Percentiles rank a stretch among this genome's conserved stretches.
Evolutionary conservation across 2,329 filamentous ascomycete species (phyloP).

Genomic region (Apiospora aurea): DNA sequence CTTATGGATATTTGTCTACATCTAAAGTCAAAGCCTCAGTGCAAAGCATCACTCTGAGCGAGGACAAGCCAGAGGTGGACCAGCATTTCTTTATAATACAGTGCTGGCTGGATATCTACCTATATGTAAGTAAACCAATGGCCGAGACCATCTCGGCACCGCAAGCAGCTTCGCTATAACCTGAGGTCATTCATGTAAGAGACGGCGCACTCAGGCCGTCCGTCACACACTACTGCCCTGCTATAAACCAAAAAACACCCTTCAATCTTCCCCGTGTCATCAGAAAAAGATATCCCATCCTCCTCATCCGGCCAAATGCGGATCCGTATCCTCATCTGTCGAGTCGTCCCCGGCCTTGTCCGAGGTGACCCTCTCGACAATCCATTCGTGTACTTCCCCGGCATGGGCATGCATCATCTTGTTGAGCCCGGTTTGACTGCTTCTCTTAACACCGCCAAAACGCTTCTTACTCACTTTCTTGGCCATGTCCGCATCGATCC

Average conservation of each 20-base stretch:
- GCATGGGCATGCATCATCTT: conserved; percentile 65
- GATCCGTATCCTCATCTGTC: conserved; percentile 53
- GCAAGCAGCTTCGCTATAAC: background rate
- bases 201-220: background rate
- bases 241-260: background rate
- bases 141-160: background rate
- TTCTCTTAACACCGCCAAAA: conserved; percentile 65
- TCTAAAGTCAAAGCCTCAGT: background rate
- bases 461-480: conserved; percentile 66
- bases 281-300: too few species aligned
- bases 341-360: conserved; percentile 52
- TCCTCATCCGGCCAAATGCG: background rate
- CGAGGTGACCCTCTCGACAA: conserved; percentile 49
- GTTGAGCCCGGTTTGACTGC: conserved; percentile 55
- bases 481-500: conserved; percentile 67
- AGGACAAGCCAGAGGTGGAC: background rate
- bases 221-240: background rate
- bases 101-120: background rate
- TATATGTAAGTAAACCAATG: background rate
- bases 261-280: background rate
- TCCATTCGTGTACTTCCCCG: conserved; percentile 59
- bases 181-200: background rate
- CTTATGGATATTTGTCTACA: background rate
- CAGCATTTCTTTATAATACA: background rate
- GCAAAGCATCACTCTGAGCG: background rate